Conservation (phyloP, 1,284 basidiomycete species). For the Ganoderma boninense region DNA sequence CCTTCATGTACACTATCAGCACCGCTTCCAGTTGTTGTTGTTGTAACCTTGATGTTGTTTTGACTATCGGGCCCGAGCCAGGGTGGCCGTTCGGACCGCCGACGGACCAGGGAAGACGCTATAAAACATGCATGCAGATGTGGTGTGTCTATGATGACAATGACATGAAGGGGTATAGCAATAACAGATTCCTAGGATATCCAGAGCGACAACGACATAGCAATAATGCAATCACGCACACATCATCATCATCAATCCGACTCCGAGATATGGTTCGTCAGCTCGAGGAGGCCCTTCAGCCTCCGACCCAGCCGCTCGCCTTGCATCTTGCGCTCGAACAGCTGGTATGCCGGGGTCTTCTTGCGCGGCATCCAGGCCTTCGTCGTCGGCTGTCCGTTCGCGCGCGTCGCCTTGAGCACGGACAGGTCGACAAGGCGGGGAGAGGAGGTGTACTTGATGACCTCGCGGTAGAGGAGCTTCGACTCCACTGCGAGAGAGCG, state of each 20-base stretch:
- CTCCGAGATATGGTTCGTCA: constrained; percentile 48
- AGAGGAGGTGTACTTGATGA: constrained; percentile 82
- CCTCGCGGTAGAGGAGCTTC: constrained; percentile 83
- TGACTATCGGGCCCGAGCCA: no score
- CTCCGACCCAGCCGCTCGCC: constrained; percentile 73
- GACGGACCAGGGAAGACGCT: not conserved
- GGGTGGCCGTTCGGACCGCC: not conserved
- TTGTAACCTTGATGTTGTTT: constrained; percentile 1
- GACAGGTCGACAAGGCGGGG: constrained; percentile 87
- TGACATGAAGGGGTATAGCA: constrained; percentile 36
- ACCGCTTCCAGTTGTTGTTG: not conserved
- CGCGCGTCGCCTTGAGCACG: constrained; percentile 58
- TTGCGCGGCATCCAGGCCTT: constrained; percentile 77
- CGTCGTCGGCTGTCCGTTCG: constrained; percentile 48
- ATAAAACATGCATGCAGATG: constrained; percentile 21
- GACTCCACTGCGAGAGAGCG: constrained; percentile 81
- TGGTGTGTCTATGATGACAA: constrained; percentile 20
- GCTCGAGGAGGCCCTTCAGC: constrained; percentile 74
- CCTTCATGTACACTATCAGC: constrained; percentile 3
- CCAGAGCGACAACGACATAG: constrained; percentile 16
- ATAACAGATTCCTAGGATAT: constrained; percentile 32
- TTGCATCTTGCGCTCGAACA: constrained; percentile 78
- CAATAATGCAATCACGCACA: constrained; percentile 13
- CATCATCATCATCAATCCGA: constrained; percentile 13
- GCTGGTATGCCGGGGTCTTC: constrained; percentile 81